These are phyloP conservation scores for Abortiporus biennis DNA, from an alignment of 1,284 basidiomycete genomes.

Conservation along the genomic window DNA sequence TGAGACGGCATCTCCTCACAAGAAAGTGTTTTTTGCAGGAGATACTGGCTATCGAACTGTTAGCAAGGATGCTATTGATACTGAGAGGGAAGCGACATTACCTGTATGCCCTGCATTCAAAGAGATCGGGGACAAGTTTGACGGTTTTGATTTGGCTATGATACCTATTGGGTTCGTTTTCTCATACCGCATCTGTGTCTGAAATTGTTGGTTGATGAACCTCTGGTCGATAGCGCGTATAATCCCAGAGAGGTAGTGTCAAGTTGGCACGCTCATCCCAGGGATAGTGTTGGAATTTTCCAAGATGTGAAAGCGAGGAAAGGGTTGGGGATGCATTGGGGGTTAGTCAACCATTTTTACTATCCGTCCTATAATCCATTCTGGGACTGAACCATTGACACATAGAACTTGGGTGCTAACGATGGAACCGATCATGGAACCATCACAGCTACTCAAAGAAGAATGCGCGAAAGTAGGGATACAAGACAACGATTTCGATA, in stretches of 20 bases:
- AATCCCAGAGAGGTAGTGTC: conserved; percentile 51
- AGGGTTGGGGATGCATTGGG: conserved; percentile 70
- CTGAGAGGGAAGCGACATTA: conserved; percentile 42
- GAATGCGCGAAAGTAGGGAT: conserved; percentile 47
- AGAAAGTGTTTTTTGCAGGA: conserved; percentile 61
- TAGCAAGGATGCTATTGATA: conserved; percentile 37
- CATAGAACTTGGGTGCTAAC: conserved; percentile 45
- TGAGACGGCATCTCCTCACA: conserved; percentile 8
- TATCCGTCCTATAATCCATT: background rate
- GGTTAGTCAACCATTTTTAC: conserved; percentile 26
- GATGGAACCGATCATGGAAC: conserved; percentile 51
- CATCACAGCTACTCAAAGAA: conserved; percentile 43
- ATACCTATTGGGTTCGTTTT: conserved; percentile 56
- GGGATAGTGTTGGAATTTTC: conserved; percentile 62
- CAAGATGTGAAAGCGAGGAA: conserved; percentile 50
- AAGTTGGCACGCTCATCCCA: conserved; percentile 52
- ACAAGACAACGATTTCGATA: conserved; percentile 41
- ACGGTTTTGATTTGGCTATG: conserved; percentile 55
- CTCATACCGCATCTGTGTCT: background rate
- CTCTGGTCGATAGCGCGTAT: conserved; percentile 46
- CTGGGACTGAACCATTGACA: background rate
- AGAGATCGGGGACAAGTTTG: conserved; percentile 57
- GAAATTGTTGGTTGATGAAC: conserved; percentile 14
- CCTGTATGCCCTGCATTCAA: conserved; percentile 65
- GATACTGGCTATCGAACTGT: conserved; percentile 61